Conservation (phyloP, 108 stramenopile species). For the Cyclotella atomus region DNA sequence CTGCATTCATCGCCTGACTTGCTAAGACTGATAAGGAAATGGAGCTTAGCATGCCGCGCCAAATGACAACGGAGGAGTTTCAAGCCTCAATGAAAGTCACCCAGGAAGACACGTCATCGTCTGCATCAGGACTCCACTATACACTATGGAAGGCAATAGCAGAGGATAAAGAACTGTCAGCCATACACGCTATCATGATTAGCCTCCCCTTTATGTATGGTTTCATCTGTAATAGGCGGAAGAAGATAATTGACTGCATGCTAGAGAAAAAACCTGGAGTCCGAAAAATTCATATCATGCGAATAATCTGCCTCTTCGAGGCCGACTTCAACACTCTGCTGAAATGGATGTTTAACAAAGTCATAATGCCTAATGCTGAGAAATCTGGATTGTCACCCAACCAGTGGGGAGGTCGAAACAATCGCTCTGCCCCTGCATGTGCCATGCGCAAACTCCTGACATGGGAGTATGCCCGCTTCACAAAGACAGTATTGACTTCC, state of each 20-base stretch:
- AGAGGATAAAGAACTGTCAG: not conserved
- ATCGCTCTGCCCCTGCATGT: not conserved
- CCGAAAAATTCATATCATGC: not conserved
- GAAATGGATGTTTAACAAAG: not conserved
- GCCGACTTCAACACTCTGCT: not conserved
- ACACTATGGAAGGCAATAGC: conserved; percentile 19
- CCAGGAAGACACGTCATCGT: not conserved
- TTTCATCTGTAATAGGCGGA: not conserved
- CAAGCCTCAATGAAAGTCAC: not conserved
- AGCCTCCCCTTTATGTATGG: not conserved
- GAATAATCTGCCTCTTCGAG: not conserved
- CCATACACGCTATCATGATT: not conserved
- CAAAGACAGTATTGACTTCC: not conserved
- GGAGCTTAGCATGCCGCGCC: not conserved
- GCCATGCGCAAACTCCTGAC: not conserved
- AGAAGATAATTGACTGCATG: not conserved
- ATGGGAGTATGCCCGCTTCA: not conserved
- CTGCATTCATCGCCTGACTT: not conserved
- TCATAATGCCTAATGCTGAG: not conserved
- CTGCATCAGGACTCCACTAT: not conserved
- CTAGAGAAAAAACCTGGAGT: not conserved
- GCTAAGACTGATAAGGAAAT: not conserved
- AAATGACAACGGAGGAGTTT: not conserved
- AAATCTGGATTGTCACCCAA: not conserved
- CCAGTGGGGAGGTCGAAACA: not conserved